Conservation (phyloP, 2,329 filamentous ascomycete genomes). For the Hypoxylon sp. region DNA sequence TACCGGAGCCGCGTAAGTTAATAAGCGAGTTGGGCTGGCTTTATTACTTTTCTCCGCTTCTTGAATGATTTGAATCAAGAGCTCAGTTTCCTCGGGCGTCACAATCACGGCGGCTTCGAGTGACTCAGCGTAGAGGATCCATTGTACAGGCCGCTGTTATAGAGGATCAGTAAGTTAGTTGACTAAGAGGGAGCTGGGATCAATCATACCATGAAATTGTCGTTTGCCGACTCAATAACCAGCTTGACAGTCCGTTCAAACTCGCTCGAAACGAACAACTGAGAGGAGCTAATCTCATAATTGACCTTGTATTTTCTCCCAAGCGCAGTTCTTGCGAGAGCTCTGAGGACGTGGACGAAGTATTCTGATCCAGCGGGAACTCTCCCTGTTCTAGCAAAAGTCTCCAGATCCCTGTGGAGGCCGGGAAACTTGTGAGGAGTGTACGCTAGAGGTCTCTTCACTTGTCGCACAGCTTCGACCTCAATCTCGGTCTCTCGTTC, state of each 20-base stretch:
- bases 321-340: constrained; percentile 54
- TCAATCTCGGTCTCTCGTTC: constrained; percentile 71
- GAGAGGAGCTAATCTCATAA: constrained; percentile 30
- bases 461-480: constrained; percentile 67
- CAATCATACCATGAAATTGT: constrained; percentile 53
- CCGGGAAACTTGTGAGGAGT: constrained; percentile 57
- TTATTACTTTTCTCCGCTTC: not conserved
- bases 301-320: constrained; percentile 53
- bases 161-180: constrained; percentile 39
- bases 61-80: constrained; percentile 61
- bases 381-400: constrained; percentile 61
- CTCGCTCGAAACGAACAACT: constrained; percentile 58
- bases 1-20: constrained; percentile 71
- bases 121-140: constrained; percentile 67
- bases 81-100: constrained; percentile 72
- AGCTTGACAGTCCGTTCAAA: constrained; percentile 61
- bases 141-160: constrained; percentile 65
- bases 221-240: constrained; percentile 45
- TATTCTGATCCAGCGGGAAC: constrained; percentile 54
- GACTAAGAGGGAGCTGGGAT: not conserved
- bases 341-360: constrained; percentile 58
- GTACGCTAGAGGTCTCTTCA: constrained; percentile 60
- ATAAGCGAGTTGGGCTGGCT: constrained; percentile 56
- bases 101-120: constrained; percentile 66
- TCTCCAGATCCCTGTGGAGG: constrained; percentile 61